Evolutionary conservation across 1,284 basidiomycete species (phyloP).

Genomic region (Moesziomyces sp.): DNA sequence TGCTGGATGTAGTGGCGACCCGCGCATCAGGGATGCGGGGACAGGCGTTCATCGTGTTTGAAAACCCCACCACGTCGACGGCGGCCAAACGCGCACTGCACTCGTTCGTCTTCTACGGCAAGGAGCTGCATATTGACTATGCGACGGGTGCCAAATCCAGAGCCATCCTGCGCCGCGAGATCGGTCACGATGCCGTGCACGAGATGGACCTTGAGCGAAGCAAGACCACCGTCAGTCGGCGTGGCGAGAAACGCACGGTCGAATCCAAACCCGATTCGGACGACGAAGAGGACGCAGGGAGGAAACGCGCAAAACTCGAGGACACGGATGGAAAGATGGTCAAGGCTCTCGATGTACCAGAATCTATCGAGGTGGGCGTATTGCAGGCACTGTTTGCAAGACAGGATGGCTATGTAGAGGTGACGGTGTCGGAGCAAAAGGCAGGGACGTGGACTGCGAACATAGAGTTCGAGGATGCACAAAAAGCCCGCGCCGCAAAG

Average conservation of each 20-base stretch:
- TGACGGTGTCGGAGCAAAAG: conserved; percentile 55
- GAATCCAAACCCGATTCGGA: conserved; percentile 72
- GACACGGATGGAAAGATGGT: conserved; percentile 32
- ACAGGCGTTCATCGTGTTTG: conserved; percentile 96
- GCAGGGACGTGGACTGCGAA: conserved; percentile 72
- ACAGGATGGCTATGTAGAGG: background rate
- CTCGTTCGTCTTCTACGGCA: conserved; percentile 92
- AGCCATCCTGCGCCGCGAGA: conserved; percentile 73
- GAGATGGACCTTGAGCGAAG: conserved; percentile 39
- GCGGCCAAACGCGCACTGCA: conserved; percentile 88
- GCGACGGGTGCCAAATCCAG: conserved; percentile 81
- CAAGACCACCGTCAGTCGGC: conserved; percentile 5
- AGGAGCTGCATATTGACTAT: conserved; percentile 82
- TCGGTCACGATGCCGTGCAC: conserved; percentile 53
- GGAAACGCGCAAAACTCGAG: conserved; percentile 67
- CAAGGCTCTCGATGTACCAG: conserved; percentile 78
- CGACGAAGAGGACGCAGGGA: conserved; percentile 75
- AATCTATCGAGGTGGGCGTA: conserved; percentile 1
- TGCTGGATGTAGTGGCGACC: conserved; percentile 94
- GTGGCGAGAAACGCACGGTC: conserved; percentile 41
- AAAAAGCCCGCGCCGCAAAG: conserved; percentile 79
- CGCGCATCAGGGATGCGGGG: conserved; percentile 88
- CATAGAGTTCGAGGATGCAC: conserved; percentile 77
- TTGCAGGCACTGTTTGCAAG: conserved; percentile 12
- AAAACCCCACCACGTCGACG: conserved; percentile 86